phyloP scores from a whole-genome alignment of 106 monocot genomes.

The Hemerocallis citrina region DNA sequence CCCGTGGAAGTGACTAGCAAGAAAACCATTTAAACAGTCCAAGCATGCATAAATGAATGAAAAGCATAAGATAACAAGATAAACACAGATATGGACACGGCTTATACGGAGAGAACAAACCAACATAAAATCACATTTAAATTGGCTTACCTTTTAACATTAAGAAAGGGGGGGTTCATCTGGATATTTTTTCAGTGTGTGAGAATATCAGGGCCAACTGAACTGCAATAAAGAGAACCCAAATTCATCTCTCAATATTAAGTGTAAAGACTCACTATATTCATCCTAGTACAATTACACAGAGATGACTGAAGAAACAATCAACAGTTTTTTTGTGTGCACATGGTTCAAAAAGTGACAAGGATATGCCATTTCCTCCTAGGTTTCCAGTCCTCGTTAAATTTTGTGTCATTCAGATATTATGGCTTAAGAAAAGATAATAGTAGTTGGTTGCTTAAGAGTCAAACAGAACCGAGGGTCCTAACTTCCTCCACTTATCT shows the following conservation, averaged over 20 bases:
- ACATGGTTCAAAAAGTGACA: too few species aligned
- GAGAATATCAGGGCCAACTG: conserved; percentile 84
- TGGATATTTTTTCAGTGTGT: conserved; percentile 89
- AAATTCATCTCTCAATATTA: neutral
- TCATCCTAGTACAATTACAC: neutral
- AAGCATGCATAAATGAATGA: neutral
- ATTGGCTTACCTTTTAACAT: conserved; percentile 72
- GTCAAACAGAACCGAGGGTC: neutral
- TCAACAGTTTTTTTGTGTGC: too few species aligned
- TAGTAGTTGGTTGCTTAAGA: neutral
- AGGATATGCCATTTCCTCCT: too few species aligned
- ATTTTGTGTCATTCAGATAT: too few species aligned
- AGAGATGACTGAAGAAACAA: too few species aligned
- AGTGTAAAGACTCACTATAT: neutral
- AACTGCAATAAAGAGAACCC: conserved; percentile 51
- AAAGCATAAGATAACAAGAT: neutral
- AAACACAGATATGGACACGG: neutral
- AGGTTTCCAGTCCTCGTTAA: too few species aligned
- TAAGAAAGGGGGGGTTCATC: conserved; percentile 90
- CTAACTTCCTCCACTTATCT: neutral
- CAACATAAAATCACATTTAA: neutral
- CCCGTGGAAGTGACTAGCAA: neutral
- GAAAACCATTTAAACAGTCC: neutral
- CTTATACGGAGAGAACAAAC: neutral
- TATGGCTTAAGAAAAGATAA: neutral